A percentile compares a stretch with the other conserved stretches of the same genome.
These are phyloP conservation scores for Cairneyella variabilis DNA, from an alignment of 495 filamentous ascomycete genomes.

Conservation along the genomic window DNA sequence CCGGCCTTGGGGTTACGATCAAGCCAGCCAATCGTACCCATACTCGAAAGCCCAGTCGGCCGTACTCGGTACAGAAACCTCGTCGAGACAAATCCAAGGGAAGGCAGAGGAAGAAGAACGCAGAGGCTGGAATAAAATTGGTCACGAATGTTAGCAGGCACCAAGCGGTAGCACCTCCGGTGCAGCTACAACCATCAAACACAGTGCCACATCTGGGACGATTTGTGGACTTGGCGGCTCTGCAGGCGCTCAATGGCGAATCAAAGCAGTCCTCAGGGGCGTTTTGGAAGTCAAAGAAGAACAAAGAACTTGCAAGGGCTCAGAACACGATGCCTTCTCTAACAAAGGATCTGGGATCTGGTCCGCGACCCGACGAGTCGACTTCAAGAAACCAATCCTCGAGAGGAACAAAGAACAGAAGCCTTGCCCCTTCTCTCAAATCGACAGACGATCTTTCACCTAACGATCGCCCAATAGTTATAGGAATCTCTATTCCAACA, in stretches of 20 bases:
- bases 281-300: constrained; percentile 26
- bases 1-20: constrained; percentile 2
- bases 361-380: background rate
- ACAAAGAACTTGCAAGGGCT: background rate
- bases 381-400: constrained; percentile 11
- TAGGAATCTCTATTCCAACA: constrained; percentile 69
- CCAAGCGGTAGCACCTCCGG: constrained; percentile 5
- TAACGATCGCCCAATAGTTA: constrained; percentile 69
- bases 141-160: constrained; percentile 42
- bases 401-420: constrained; percentile 23
- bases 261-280: constrained; percentile 20
- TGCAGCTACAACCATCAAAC: constrained; percentile 10
- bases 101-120: constrained; percentile 52
- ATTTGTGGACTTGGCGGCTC: constrained; percentile 47
- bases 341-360: background rate
- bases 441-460: constrained; percentile 62
- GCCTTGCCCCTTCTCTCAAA: constrained; percentile 25
- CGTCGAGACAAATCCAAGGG: constrained; percentile 41
- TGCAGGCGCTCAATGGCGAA: constrained; percentile 44
- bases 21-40: constrained; percentile 8
- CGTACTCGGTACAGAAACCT: constrained; percentile 33
- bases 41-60: constrained; percentile 14
- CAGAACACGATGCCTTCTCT: background rate
- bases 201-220: constrained; percentile 25
- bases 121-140: constrained; percentile 59